A percentile compares a stretch with the other conserved stretches of the same genome.
Evolutionary conservation across 2,329 filamentous ascomycete genomes (phyloP).

Genomic region (Calcarisporium arbuscula): DNA sequence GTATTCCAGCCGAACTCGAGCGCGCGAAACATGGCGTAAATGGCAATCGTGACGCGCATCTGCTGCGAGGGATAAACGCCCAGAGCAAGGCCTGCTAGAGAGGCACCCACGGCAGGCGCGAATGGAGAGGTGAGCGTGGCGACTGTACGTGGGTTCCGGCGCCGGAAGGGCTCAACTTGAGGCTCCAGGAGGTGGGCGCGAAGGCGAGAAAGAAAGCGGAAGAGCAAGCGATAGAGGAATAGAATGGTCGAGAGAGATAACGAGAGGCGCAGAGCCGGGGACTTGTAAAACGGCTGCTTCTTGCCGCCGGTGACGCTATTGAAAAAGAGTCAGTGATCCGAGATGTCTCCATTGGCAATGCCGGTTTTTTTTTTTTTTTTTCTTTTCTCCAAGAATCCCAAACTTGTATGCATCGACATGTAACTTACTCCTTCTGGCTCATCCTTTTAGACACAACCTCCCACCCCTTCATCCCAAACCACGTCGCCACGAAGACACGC

Average conservation of each 20-base stretch:
- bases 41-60: conserved; percentile 71
- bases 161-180: conserved; percentile 73
- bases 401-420: conserved; percentile 11
- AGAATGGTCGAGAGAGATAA: conserved; percentile 79
- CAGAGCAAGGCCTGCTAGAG: conserved; percentile 75
- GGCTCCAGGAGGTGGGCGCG: conserved; percentile 72
- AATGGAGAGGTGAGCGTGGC: conserved; percentile 72
- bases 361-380: no score
- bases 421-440: conserved; percentile 41
- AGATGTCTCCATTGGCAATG: no score
- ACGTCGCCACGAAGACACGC: conserved; percentile 62
- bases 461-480: conserved; percentile 57
- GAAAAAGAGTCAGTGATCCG: no score
- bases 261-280: conserved; percentile 68
- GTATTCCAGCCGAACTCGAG: conserved; percentile 84
- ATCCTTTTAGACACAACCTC: conserved; percentile 45
- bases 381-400: no score
- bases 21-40: conserved; percentile 74
- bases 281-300: conserved; percentile 54
- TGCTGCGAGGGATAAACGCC: conserved; percentile 62
- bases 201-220: conserved; percentile 80
- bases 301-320: conserved; percentile 26
- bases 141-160: conserved; percentile 72
- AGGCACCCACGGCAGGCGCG: conserved; percentile 85
- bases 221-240: conserved; percentile 80